These are phyloP conservation scores for Laburnicola sp. DNA, from an alignment of 2,329 filamentous ascomycete genomes.

Conservation along the genomic window DNA sequence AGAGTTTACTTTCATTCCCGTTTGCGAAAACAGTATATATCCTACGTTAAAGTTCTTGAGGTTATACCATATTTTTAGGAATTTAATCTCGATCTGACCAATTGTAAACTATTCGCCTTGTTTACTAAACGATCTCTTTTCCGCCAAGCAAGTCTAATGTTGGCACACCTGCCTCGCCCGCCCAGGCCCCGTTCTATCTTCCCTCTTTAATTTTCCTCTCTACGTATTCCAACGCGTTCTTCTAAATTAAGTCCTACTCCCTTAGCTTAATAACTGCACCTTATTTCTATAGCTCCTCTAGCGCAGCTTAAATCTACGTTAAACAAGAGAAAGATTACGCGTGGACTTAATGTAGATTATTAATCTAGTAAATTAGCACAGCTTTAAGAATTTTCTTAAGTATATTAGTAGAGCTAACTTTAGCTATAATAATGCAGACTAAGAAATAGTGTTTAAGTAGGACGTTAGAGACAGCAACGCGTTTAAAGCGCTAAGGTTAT, in stretches of 20 bases:
- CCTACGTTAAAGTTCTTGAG: too few relatives aligned
- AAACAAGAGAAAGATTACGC: constrained; percentile 2
- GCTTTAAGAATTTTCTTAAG: constrained; percentile 1
- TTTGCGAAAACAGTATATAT: too few relatives aligned
- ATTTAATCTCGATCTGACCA: too few relatives aligned
- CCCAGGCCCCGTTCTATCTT: not conserved
- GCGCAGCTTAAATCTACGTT: constrained; percentile 5
- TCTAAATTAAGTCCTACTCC: constrained; percentile 4
- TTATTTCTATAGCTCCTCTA: constrained; percentile 1
- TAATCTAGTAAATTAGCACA: constrained; percentile 10
- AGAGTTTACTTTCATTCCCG: too few relatives aligned
- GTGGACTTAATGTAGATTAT: not conserved
- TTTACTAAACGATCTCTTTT: constrained; percentile 4
- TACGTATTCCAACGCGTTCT: constrained; percentile 1
- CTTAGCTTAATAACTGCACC: not conserved
- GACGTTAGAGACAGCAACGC: constrained; percentile 3
- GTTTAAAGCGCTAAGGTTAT: constrained; percentile 9
- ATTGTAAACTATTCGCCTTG: too few relatives aligned
- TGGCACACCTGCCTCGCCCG: constrained; percentile 3
- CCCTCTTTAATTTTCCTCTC: constrained; percentile 4
- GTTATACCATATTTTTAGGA: too few relatives aligned
- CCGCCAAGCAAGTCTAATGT: constrained; percentile 6
- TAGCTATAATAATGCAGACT: constrained; percentile 12
- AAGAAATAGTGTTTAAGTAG: constrained; percentile 5
- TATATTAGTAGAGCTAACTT: not conserved